Evolutionary conservation across 441 rosid genomes (phyloP), one percentile per base, ranked within the genome.

Genomic region (Omphalea diandra): DNA sequence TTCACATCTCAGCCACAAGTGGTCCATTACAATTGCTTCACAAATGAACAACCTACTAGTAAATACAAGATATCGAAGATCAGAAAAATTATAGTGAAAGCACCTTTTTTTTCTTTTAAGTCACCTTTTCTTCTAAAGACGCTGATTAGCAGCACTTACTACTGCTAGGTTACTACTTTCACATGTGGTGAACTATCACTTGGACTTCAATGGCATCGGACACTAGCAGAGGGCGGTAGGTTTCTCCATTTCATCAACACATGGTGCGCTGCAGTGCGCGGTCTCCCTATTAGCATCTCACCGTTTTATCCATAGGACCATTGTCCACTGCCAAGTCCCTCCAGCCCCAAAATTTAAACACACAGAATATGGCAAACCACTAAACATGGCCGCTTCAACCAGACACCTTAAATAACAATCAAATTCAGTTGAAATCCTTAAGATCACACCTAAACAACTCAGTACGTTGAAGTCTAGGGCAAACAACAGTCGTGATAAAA

Each of bases 161-260:
- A 2, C 17, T 46, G 9, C 8, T 20, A 75, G 70, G 36, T 63
- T 8, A 63, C 74, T 5, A 70, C 15, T 49, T 69, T 75, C 53
- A n/a, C 29, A 8, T 70, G 78, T 27, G 74, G 71, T 7, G 78
- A 71, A 27, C 61, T 75, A 11, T 75, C 36, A 22, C 15, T 75
- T 8, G 78, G 74, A 20, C 14, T 65, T 3, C 56, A 50, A n/a
- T 20, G 17, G 31, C 55, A 32, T 33, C 74, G 65, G 24, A 52
- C 0, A 11, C 8, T 47, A 9, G 44, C 67, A 27, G 74, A 75
- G 6, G 74, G 71, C 6, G 4, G 1, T 1, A 49, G 35, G 0
- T 22, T 17, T 17, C 3, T 70, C 3, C 26, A 41, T 33, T 75
- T 64, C 67, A 47, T 58, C 22, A 64, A 49, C 36, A 4, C 57